Evolutionary conservation across 1,139 yeast species (phyloP).

Genomic region (Candida anutae): DNA sequence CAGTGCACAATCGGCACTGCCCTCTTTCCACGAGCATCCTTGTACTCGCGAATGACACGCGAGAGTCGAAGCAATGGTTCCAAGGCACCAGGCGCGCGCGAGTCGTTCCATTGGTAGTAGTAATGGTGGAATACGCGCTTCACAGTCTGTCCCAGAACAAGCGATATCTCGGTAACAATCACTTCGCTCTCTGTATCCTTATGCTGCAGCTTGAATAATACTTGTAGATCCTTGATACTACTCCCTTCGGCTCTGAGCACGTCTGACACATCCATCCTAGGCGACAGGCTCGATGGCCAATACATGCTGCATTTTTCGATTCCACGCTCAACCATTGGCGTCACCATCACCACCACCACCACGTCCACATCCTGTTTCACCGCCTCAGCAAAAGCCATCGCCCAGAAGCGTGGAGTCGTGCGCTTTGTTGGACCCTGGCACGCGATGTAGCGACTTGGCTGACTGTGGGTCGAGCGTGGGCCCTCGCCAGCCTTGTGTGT

Average conservation of each 20-base stretch:
- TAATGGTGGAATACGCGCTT: constrained; percentile 45
- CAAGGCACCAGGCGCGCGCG: constrained; percentile 38
- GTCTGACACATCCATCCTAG: constrained; percentile 14
- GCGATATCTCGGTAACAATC: constrained; percentile 16
- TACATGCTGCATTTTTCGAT: constrained; percentile 64
- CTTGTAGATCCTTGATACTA: constrained; percentile 15
- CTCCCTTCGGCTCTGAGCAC: constrained; percentile 17
- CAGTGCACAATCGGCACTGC: constrained; percentile 54
- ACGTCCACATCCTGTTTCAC: constrained; percentile 24
- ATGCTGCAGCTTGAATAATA: constrained; percentile 13
- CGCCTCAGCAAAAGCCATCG: constrained; percentile 58
- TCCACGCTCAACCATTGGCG: constrained; percentile 61
- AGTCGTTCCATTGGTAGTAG: constrained; percentile 53
- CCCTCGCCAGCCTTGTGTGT: no score
- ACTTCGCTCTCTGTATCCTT: constrained; percentile 19
- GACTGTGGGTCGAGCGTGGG: constrained; percentile 2
- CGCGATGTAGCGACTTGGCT: constrained; percentile 29
- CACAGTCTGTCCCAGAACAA: constrained; percentile 13
- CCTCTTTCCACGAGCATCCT: constrained; percentile 5
- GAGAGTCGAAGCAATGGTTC: constrained; percentile 30
- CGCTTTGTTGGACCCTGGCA: constrained; percentile 54
- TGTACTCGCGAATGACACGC: constrained; percentile 12
- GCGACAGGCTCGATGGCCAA: constrained; percentile 47
- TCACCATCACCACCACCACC: constrained; percentile 75
- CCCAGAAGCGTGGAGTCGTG: constrained; percentile 77